Base-by-base conservation (phyloP, 2,329 filamentous ascomycete genomes). In the Bipolaris cookei region DNA sequence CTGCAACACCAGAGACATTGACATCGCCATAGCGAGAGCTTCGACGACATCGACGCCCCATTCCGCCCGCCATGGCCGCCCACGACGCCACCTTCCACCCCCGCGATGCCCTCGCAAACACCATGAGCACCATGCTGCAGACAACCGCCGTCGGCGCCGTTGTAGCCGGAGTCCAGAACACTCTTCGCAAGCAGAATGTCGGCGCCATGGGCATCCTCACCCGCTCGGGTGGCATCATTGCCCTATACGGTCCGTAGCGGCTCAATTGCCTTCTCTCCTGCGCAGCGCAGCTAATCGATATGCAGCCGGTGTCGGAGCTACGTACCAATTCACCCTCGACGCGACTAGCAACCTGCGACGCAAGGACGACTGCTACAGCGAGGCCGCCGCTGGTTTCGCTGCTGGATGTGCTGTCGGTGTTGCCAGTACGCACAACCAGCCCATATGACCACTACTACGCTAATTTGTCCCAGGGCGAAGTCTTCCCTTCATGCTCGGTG, bases 281-380 rank as follows among this genome's bases (percentile, higher is more conserved):
- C 16, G 20, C 39, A 16, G 34, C 25, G 28, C 51, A 54, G 63
- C 72, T 74, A 71, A 76, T 73, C 68, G 65, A 58, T n/a, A 43
- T 63, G 51, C 68, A 93, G 90, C 88, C 72, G 86, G 86, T 38
- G 86, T 88, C 77, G 90, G 90, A 71, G 88, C 86, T 70, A 84
- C 88, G 60, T 96, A 92, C 78, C 84, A 86, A 69, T 97, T 97
- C 81, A 84, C 88, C 68, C 88, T 85, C 68, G 85, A 84, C 67
- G 90, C 91, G 47, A 84, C 89, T 43, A 91, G 91, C 77, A 97
- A 97, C 80, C 81, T 97, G 65, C 88, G 92, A 71, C 84, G 92
- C 78, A 92, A 90, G 80, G 86, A 97, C 57, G 93, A 97, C 75
- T 81, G 83, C 65, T 89, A 85, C 80, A 95, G 93, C 77, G 81